phyloP scores from a whole-genome alignment of 129 eudicot genomes.

The Dittrichia graveolens region DNA sequence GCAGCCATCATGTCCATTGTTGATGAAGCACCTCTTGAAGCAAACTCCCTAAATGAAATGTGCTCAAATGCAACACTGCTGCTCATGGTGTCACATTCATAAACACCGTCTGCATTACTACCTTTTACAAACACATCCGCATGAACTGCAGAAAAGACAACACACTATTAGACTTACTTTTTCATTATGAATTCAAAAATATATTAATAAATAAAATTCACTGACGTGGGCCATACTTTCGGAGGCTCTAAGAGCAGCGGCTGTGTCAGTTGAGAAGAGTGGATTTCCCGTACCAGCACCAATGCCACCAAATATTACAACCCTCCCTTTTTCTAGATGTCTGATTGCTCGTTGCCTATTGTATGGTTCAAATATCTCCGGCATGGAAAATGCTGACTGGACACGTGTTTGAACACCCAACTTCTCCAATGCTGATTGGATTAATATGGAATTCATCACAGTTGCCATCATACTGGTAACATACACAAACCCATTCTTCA shows the following conservation, averaged over 20 bases:
- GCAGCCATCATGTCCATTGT: constrained; percentile 79
- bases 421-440: constrained; percentile 90
- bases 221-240: constrained; percentile 52
- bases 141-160: constrained; percentile 50
- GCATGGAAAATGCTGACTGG: constrained; percentile 73
- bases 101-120: constrained; percentile 50
- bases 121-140: constrained; percentile 88
- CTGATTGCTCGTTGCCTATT: constrained; percentile 83
- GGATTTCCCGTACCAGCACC: constrained; percentile 93
- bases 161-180: not conserved
- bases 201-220: not conserved
- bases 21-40: constrained; percentile 55
- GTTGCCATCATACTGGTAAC: constrained; percentile 92
- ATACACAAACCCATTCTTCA: not conserved
- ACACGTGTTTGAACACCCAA: constrained; percentile 74
- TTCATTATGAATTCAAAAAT: not conserved
- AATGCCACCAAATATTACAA: constrained; percentile 93
- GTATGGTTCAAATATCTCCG: constrained; percentile 84
- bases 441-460: constrained; percentile 79
- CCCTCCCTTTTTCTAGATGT: constrained; percentile 96
- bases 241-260: constrained; percentile 94
- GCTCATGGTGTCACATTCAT: constrained; percentile 53
- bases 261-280: constrained; percentile 89
- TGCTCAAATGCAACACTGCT: constrained; percentile 56
- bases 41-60: constrained; percentile 72